Conservation (phyloP, 805 yeast species). For the Barnettozyma botsteinii region DNA sequence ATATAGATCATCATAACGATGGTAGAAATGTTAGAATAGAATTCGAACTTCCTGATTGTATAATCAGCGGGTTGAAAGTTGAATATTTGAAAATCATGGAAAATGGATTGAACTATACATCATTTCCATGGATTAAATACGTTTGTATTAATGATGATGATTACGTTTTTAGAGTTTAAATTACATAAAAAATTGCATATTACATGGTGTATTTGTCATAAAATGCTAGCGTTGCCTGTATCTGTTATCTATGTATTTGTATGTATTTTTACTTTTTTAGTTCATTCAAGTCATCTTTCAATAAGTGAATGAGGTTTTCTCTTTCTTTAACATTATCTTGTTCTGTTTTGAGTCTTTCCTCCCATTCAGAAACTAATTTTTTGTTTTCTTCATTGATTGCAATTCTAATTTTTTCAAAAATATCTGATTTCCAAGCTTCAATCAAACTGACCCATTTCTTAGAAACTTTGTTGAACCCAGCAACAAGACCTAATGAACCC, state of each 20-base stretch:
- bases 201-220: too few relatives aligned
- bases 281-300: constrained; percentile 3
- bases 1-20: background rate
- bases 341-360: constrained; percentile 17
- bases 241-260: background rate
- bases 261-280: background rate
- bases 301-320: constrained; percentile 2
- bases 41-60: constrained; percentile 59
- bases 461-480: constrained; percentile 30
- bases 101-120: constrained; percentile 47
- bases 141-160: constrained; percentile 37
- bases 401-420: constrained; percentile 22
- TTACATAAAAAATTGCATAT: background rate
- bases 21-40: constrained; percentile 38
- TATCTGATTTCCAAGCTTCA: constrained; percentile 18
- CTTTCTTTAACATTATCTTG: constrained; percentile 5
- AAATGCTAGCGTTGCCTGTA: too few relatives aligned
- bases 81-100: constrained; percentile 65
- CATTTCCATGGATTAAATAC: constrained; percentile 78
- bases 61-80: constrained; percentile 62
- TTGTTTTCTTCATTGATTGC: constrained; percentile 18
- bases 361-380: constrained; percentile 19
- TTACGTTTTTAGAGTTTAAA: constrained; percentile 23
- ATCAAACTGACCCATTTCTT: constrained; percentile 25
- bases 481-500: constrained; percentile 26